phyloP scores from a whole-genome alignment of 768 basidiomycete species.

The Hericium rajendrae region DNA sequence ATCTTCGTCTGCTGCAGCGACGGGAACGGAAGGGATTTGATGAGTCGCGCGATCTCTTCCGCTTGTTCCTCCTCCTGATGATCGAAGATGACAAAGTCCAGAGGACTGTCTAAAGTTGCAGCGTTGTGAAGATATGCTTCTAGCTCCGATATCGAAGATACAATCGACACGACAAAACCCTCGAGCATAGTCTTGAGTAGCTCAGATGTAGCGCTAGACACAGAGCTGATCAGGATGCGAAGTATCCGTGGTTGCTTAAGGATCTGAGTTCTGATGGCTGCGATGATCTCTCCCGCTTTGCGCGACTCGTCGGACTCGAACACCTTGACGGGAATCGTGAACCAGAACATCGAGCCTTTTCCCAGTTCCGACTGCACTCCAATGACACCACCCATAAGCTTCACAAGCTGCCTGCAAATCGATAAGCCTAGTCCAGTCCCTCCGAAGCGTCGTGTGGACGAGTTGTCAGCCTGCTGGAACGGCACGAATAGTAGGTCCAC shows the following conservation, averaged over 20 bases:
- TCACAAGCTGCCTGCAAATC: conserved; percentile 65
- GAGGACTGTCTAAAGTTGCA: conserved; percentile 22
- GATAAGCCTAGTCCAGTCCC: conserved; percentile 72
- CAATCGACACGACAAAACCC: conserved; percentile 39
- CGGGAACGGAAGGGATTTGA: conserved; percentile 30
- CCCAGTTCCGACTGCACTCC: conserved; percentile 58
- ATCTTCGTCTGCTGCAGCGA: conserved; percentile 48
- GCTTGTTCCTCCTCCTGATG: conserved; percentile 52
- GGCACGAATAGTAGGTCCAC: conserved; percentile 62
- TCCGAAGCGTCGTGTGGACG: conserved; percentile 66
- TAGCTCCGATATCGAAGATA: conserved; percentile 37
- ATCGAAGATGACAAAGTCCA: conserved; percentile 63
- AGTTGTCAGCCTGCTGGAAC: conserved; percentile 74
- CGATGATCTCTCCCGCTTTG: conserved; percentile 39
- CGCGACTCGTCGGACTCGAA: conserved; percentile 46
- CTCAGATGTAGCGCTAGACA: conserved; percentile 45
- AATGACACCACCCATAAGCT: conserved; percentile 68
- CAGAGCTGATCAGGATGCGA: conserved; percentile 46
- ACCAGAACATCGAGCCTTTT: conserved; percentile 63
- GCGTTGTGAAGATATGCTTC: conserved; percentile 30
- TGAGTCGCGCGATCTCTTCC: conserved; percentile 43
- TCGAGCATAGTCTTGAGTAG: conserved; percentile 48
- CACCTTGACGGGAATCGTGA: conserved; percentile 58
- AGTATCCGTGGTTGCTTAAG: conserved; percentile 32
- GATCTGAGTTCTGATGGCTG: conserved; percentile 37